Base-by-base conservation (phyloP, 2,329 filamentous ascomycete species). In the Teratosphaeria nubilosa region DNA sequence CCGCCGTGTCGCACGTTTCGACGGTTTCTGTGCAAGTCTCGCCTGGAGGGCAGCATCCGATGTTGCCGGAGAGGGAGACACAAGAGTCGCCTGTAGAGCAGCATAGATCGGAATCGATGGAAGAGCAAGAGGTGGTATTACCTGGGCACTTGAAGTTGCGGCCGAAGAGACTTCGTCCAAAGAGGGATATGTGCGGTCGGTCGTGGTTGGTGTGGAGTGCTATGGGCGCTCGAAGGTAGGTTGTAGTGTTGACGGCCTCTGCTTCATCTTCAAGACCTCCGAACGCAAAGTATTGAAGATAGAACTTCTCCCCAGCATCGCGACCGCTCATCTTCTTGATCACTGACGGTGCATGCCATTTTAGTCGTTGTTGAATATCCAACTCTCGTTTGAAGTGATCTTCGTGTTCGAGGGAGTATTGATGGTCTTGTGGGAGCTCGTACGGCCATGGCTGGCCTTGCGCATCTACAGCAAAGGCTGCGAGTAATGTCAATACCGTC, bases 1-100 rank as follows among this genome's bases (percentile, higher is more conserved):
- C 74, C 2, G 78, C 77, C 2, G 70, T 74, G 61, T 79, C 72
- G 63, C 88, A 91, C n/a, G 69, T 69, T 0, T 79, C 81, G 5
- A 91, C 83, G 1, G 75, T 74, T 10, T 86, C 86, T 3, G 79
- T 80, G 70, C 88, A 92, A 5, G 71, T 80, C 51, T 77, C 74
- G 3, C 87, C 87, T 37, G 76, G 68, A 0, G 86, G 86, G 73
- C 89, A 94, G 72, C 89, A 94, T 2, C 88, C 88, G 1, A 92
- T 83, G 51, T 82, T 81, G 7, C 86, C 86, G 30, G 86, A 76
- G 1, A 63, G 63, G 2, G 75, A 72, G 53, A 87, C 83, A 69
- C 89, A 94, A 7, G 78, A 82, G 63, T 86, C 84, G 16, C 78
- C 80, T n/a, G 77, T 76, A 24, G 79, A 75, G 70, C 89, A 94